A percentile compares a stretch with the other conserved stretches of the same genome.
These are phyloP conservation scores for Cyberlindnera americana DNA, from an alignment of 805 yeast genomes.

Conservation along the genomic window DNA sequence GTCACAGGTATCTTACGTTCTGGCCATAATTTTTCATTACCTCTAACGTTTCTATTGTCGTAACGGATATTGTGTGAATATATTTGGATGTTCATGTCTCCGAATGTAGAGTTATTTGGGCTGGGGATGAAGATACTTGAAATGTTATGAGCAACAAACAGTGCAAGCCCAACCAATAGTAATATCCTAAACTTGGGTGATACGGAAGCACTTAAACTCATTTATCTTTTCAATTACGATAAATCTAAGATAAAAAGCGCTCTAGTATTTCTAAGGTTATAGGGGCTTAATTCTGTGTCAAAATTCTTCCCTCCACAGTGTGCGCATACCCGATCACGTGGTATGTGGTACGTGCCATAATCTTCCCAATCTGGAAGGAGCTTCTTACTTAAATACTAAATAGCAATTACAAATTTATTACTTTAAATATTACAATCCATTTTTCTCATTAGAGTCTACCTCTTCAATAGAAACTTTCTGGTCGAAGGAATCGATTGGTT, in stretches of 20 bases:
- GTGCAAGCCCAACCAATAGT: background rate
- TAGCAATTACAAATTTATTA: too few relatives aligned
- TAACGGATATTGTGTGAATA: conserved; percentile 46
- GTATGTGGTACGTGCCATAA: too few relatives aligned
- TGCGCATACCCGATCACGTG: too few relatives aligned
- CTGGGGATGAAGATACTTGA: conserved; percentile 2
- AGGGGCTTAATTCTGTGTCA: too few relatives aligned
- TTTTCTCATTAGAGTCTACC: conserved; percentile 4
- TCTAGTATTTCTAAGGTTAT: too few relatives aligned
- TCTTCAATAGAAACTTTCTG: conserved; percentile 7
- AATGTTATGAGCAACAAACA: conserved; percentile 8
- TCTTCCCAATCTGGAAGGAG: too few relatives aligned
- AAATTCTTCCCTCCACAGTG: too few relatives aligned
- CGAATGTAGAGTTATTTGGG: background rate
- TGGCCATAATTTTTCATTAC: conserved; percentile 45
- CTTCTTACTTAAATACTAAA: too few relatives aligned
- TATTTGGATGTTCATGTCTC: conserved; percentile 12
- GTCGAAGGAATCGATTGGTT: conserved; percentile 13
- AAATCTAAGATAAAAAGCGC: too few relatives aligned
- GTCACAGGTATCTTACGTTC: conserved; percentile 37
- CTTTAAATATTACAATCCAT: too few relatives aligned
- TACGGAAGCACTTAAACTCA: background rate
- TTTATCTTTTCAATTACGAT: too few relatives aligned
- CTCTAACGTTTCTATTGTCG: conserved; percentile 34
- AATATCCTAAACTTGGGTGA: conserved; percentile 1